Percentiles rank a stretch among this genome's conserved stretches.
Conservation (phyloP, 2,329 filamentous ascomycete genomes). For the Penicillium nordicum region DNA sequence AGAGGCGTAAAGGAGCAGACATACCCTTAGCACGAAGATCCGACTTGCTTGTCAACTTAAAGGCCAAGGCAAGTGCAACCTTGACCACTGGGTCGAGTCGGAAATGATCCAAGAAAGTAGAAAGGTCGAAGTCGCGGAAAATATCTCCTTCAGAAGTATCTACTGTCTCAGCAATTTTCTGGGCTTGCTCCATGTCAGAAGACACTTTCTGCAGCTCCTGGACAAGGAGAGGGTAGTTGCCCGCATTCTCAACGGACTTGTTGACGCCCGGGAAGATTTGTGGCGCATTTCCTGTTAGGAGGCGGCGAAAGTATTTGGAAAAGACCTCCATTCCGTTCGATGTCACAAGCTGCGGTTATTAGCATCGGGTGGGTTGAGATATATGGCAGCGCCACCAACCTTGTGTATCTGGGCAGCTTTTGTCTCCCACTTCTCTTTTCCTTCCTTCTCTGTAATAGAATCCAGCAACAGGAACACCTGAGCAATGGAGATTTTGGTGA, state of each 20-base stretch:
- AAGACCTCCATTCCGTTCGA: slow-evolving; percentile 99
- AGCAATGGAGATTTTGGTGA: slow-evolving; percentile 90
- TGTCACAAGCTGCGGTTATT: slow-evolving; percentile 70
- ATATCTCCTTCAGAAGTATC: slow-evolving; percentile 88
- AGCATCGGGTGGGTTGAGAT: background rate
- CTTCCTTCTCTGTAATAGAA: slow-evolving; percentile 92
- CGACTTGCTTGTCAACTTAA: slow-evolving; percentile 74
- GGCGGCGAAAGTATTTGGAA: slow-evolving; percentile 88
- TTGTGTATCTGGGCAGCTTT: slow-evolving; percentile 90
- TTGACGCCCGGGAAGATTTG: slow-evolving; percentile 83
- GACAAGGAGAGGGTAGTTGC: slow-evolving; percentile 78
- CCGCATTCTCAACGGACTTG: slow-evolving; percentile 69
- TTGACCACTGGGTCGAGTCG: slow-evolving; percentile 85
- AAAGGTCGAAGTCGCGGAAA: slow-evolving; percentile 94
- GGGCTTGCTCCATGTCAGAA: slow-evolving; percentile 74
- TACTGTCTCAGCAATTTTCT: slow-evolving; percentile 89
- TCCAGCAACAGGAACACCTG: slow-evolving; percentile 93
- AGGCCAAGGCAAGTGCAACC: slow-evolving; percentile 81
- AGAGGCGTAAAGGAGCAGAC: slow-evolving; percentile 15
- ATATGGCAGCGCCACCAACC: slow-evolving; percentile 51
- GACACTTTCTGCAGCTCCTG: slow-evolving; percentile 83
- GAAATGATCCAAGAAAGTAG: slow-evolving; percentile 93
- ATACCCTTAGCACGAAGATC: slow-evolving; percentile 88
- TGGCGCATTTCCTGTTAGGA: slow-evolving; percentile 84
- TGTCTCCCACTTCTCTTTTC: slow-evolving; percentile 83